These are phyloP conservation scores for Penicillium dipodomyicola DNA, from an alignment of 495 filamentous ascomycete species.

Conservation along the genomic window DNA sequence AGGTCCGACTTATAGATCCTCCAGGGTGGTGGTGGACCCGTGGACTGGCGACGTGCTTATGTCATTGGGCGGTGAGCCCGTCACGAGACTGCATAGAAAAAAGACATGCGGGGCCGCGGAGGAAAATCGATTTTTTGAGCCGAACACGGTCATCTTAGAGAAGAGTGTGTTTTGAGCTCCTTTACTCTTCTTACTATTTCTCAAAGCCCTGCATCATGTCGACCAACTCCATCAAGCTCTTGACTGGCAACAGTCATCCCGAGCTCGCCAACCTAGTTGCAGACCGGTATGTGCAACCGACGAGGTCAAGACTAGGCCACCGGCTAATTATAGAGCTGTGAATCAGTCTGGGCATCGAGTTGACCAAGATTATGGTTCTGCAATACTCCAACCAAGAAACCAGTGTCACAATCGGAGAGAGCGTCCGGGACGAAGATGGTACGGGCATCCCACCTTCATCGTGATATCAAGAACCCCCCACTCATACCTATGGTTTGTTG, in stretches of 20 bases:
- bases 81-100: conserved; percentile 11
- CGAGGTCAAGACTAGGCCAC: background rate
- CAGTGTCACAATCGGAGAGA: conserved; percentile 94
- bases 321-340: conserved; percentile 8
- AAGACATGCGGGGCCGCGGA: conserved; percentile 16
- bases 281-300: conserved; percentile 63
- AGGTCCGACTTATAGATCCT: background rate
- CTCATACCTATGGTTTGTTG: conserved; percentile 18
- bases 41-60: background rate
- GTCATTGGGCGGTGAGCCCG: conserved; percentile 25
- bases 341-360: conserved; percentile 81
- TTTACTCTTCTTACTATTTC: conserved; percentile 1
- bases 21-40: background rate
- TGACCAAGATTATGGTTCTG: conserved; percentile 88
- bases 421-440: conserved; percentile 95
- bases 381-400: conserved; percentile 99
- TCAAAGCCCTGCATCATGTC: conserved; percentile 50
- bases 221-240: conserved; percentile 90
- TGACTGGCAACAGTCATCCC: conserved; percentile 95
- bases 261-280: conserved; percentile 85
- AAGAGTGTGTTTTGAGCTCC: conserved; percentile 4
- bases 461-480: conserved; percentile 1
- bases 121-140: conserved; percentile 15
- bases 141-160: conserved; percentile 11
- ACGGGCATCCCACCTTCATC: conserved; percentile 23